These are phyloP conservation scores for Pyrenochaeta sp. DNA, from an alignment of 2,329 filamentous ascomycete genomes.

Conservation along the genomic window DNA sequence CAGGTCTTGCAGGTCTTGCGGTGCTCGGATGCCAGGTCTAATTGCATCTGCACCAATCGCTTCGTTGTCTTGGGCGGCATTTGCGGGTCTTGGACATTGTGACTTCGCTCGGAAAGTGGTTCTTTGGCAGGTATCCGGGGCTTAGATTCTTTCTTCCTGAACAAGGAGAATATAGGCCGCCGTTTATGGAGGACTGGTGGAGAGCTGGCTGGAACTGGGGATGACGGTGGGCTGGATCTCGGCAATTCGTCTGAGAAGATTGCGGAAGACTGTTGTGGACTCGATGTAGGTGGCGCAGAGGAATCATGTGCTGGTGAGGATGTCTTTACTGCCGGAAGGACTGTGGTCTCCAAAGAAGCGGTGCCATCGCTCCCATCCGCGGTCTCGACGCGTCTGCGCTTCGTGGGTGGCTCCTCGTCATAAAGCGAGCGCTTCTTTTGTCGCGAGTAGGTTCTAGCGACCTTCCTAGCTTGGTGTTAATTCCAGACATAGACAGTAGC, in stretches of 20 bases:
- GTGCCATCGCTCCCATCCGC: constrained; percentile 7
- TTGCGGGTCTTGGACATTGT: constrained; percentile 44
- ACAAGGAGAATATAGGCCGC: constrained; percentile 60
- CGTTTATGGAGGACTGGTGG: constrained; percentile 40
- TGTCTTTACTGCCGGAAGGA: background rate
- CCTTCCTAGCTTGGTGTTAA: constrained; percentile 35
- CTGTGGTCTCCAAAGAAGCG: constrained; percentile 19
- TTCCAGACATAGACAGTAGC: background rate
- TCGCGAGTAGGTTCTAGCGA: constrained; percentile 47
- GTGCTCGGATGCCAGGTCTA: constrained; percentile 64
- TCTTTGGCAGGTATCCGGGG: constrained; percentile 17
- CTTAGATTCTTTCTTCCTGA: constrained; percentile 42
- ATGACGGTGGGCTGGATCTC: constrained; percentile 42
- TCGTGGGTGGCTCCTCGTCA: constrained; percentile 43
- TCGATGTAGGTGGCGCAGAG: constrained; percentile 33
- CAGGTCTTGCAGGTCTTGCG: constrained; percentile 66
- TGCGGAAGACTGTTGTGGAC: constrained; percentile 40
- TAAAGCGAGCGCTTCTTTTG: constrained; percentile 36
- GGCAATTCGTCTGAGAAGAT: constrained; percentile 52
- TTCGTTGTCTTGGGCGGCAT: constrained; percentile 39
- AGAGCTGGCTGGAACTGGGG: constrained; percentile 29
- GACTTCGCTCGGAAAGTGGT: constrained; percentile 32
- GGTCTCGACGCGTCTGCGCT: constrained; percentile 46
- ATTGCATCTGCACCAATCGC: constrained; percentile 65
- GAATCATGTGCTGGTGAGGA: constrained; percentile 14